Evolutionary conservation across 1,284 basidiomycete species (phyloP).

Genomic region (Caloboletus inedulis): DNA sequence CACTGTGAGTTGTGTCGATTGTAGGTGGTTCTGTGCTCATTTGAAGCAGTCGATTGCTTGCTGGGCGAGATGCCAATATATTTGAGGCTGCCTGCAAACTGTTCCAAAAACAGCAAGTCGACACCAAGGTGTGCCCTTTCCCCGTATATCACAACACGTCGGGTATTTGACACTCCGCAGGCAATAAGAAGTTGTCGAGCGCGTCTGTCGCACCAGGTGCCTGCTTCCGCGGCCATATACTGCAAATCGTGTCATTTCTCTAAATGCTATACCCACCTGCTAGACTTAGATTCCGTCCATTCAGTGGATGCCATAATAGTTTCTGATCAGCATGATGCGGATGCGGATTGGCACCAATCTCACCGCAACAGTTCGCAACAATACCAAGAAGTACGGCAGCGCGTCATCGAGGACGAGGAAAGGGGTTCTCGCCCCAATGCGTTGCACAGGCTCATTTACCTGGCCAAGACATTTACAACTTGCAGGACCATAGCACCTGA

Average conservation of each 20-base stretch:
- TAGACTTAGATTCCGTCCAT: slow-evolving; percentile 45
- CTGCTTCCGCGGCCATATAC: slow-evolving; percentile 28
- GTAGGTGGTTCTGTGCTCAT: slow-evolving; percentile 15
- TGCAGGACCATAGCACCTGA: slow-evolving; percentile 42
- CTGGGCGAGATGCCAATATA: slow-evolving; percentile 20
- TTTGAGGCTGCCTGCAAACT: slow-evolving; percentile 38
- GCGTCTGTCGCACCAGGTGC: slow-evolving; percentile 19
- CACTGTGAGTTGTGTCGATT: slow-evolving; percentile 21
- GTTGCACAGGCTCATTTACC: slow-evolving; percentile 34
- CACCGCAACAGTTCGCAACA: slow-evolving; percentile 36
- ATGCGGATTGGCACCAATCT: slow-evolving; percentile 45
- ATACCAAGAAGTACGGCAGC: slow-evolving; percentile 24
- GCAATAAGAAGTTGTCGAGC: slow-evolving; percentile 24
- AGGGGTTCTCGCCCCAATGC: slow-evolving; percentile 36
- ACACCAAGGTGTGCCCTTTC: slow-evolving; percentile 14
- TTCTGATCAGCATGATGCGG: slow-evolving; percentile 24
- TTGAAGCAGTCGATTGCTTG: slow-evolving; percentile 22
- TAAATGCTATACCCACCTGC: slow-evolving; percentile 51
- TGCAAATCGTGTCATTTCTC: slow-evolving; percentile 53
- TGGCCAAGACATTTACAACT: slow-evolving; percentile 41
- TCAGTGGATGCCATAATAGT: slow-evolving; percentile 47
- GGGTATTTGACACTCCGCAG: slow-evolving; percentile 12
- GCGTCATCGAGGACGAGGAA: slow-evolving; percentile 34
- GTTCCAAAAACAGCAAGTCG: slow-evolving; percentile 19
- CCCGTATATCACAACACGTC: not conserved